Evolutionary conservation across 805 yeast species (phyloP).

Genomic region (Candida maris): DNA sequence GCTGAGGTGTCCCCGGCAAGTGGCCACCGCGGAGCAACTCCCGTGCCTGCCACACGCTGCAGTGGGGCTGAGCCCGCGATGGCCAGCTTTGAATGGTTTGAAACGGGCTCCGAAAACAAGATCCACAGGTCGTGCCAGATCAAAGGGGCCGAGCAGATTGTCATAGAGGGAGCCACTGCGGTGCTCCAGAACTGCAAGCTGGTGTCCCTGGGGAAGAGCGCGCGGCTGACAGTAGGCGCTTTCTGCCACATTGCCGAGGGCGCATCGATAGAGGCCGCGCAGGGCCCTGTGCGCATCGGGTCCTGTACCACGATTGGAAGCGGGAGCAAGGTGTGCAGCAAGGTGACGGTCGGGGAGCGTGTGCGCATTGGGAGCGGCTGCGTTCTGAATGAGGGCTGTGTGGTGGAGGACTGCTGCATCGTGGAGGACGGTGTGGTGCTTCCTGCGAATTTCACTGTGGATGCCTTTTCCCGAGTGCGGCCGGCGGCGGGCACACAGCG

Average conservation of each 20-base stretch:
- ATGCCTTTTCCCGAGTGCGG: constrained; percentile 47
- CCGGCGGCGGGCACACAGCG: background rate
- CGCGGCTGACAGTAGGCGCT: constrained; percentile 39
- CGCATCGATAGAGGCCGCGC: constrained; percentile 32
- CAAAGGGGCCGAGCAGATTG: constrained; percentile 39
- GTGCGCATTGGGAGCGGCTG: constrained; percentile 45
- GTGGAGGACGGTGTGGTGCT: constrained; percentile 39
- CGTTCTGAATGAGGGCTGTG: constrained; percentile 32
- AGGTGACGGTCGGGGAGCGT: constrained; percentile 45
- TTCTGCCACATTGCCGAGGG: constrained; percentile 37
- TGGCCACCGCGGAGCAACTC: too few species aligned
- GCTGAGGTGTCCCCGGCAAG: too few species aligned
- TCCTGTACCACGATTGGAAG: constrained; percentile 43
- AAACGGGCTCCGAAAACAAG: constrained; percentile 49
- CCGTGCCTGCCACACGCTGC: too few species aligned
- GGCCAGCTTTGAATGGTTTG: constrained; percentile 35
- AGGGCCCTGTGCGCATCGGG: constrained; percentile 40
- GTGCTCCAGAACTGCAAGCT: constrained; percentile 33
- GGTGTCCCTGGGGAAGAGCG: constrained; percentile 8
- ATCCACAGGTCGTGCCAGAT: constrained; percentile 44
- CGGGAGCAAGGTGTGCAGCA: constrained; percentile 27
- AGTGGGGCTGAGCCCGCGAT: constrained; percentile 38
- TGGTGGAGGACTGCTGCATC: constrained; percentile 51
- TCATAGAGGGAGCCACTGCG: constrained; percentile 46
- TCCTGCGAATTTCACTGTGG: constrained; percentile 43